Evolutionary conservation across 139 green algal genomes (phyloP), one percentile per base, ranked within the genome.

Genomic region (Auxenochlorella pyrenoidosa): DNA sequence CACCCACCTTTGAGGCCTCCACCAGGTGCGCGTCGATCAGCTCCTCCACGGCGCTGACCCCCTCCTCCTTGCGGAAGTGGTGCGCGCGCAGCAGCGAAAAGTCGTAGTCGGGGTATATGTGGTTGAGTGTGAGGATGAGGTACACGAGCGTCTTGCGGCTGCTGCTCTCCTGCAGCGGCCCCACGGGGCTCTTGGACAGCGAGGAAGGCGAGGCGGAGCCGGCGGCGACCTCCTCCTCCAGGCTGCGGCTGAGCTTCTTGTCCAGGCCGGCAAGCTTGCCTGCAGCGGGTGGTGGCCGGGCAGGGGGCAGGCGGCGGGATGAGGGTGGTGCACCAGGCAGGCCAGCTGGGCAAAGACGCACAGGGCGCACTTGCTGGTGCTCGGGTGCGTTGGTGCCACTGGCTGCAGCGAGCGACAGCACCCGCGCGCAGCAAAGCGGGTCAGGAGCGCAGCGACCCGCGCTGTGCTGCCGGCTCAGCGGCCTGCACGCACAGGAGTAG

Each of bases 81-180:
- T 99, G 94, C n/a, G 66, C 66, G 19, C 82, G 82, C 82, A 86
- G 65, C 82, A 83, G 72, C 0, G 75, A 71, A 34, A 89, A 89
- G 51, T 89, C 85, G 76, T 89, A 89, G 81, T 92, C 89, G 32
- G 97, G 97, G 91, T 99, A 99, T 59, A 97, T 96, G 88, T 99
- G 96, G 91, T 99, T 99, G 19, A 99, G 92, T 19, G 97, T 99
- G 54, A 99, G 92, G 88, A 99, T 99, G 30, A 99, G 94, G 93
- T 99, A 99, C 58, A 99, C 97, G n/a, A 99, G 92, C 1, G 98
- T 99, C 91, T 96, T 97, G 58, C 98, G 95, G 79, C 95, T 98
- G 92, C 84, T 84, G 24, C n/a, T 44, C 83, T 87, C 83, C 21
- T 71, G 47, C 34, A 87, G 71, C 5, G 83, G 83, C 2, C 83